Evolutionary conservation across 108 stramenopile genomes (phyloP).

Genomic region (Asterionellopsis glacialis): DNA sequence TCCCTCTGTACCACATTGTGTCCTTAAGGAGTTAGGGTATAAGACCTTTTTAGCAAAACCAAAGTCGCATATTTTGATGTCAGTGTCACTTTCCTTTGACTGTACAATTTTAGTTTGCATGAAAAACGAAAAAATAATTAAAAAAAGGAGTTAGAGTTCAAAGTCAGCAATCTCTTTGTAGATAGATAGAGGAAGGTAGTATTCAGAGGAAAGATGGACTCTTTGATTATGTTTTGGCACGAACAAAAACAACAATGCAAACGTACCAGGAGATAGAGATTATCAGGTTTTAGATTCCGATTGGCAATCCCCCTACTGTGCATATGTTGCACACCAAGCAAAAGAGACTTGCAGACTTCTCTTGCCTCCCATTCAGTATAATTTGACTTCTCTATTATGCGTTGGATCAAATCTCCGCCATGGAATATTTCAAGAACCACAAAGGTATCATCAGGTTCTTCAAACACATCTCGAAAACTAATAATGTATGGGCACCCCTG

Average conservation of each 20-base stretch:
- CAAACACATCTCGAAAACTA: conserved; percentile 62
- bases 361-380: conserved; percentile 79
- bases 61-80: conserved; percentile 97
- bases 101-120: no score
- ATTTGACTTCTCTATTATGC: conserved; percentile 71
- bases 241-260: conserved; percentile 43
- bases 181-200: conserved; percentile 26
- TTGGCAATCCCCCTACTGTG: conserved; percentile 79
- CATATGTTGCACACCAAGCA: conserved; percentile 75
- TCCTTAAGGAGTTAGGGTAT: conserved; percentile 59
- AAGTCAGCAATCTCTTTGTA: neutral
- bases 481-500: conserved; percentile 64
- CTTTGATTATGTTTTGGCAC: conserved; percentile 74
- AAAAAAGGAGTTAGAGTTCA: no score
- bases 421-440: conserved; percentile 73
- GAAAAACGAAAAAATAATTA: no score
- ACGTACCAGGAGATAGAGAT: conserved; percentile 57
- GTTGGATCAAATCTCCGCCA: conserved; percentile 93
- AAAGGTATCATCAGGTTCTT: conserved; percentile 60
- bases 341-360: conserved; percentile 47
- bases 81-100: conserved; percentile 68
- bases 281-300: conserved; percentile 87
- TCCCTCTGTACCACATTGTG: conserved; percentile 87
- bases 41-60: conserved; percentile 85
- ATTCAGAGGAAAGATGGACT: conserved; percentile 59